Percentiles rank a stretch among this genome's conserved stretches.
phyloP scores from a whole-genome alignment of 2,329 filamentous ascomycete genomes.

The Trichoderma harzianum region DNA sequence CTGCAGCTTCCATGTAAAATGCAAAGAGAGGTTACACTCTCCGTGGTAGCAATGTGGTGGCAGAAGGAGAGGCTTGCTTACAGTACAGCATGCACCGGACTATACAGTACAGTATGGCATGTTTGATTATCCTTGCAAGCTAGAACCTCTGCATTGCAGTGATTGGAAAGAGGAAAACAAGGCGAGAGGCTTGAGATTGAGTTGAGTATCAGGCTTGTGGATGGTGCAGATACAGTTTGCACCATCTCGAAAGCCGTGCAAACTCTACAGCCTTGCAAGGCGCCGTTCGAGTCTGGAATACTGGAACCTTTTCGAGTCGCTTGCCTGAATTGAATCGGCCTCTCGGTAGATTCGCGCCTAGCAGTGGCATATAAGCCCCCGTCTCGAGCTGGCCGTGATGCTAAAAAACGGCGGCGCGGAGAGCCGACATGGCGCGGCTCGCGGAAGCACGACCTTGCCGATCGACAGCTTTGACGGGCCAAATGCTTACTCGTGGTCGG shows the following conservation, averaged over 20 bases:
- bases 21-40: neutral
- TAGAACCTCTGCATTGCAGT: too few species aligned
- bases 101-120: neutral
- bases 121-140: neutral
- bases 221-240: neutral
- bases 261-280: neutral
- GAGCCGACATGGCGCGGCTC: conserved; percentile 2
- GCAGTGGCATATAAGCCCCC: neutral
- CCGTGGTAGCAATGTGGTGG: neutral
- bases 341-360: neutral
- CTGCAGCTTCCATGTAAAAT: neutral
- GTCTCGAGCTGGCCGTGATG: neutral
- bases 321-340: neutral
- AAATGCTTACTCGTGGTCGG: neutral
- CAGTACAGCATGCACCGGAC: neutral
- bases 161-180: neutral
- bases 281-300: neutral
- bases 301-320: neutral
- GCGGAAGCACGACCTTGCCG: neutral
- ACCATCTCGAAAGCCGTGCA: neutral
- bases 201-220: neutral
- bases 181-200: neutral
- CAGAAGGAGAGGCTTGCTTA: neutral
- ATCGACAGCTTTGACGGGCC: neutral
- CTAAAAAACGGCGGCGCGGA: conserved; percentile 9